Base-by-base conservation (phyloP, 208 protist genomes). In the Spongospora subterranea region DNA sequence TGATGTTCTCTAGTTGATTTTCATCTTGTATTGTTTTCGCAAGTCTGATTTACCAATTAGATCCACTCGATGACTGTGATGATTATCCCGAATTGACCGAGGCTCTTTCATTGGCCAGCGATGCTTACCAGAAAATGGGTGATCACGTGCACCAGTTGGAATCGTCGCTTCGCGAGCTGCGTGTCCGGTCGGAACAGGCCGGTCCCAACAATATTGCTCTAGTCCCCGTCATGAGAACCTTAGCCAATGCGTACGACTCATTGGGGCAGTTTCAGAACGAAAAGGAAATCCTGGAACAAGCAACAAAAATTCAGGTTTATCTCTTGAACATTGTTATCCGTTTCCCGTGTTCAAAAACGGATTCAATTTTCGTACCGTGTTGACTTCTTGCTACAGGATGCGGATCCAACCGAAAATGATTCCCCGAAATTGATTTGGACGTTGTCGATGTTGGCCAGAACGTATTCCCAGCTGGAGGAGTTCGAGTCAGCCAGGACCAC, bases 391-490 rank as follows among this genome's bases (percentile, higher is more conserved):
- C 50, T 60, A 24, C 24, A 60, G 71, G 71, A 82, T 43, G 17
- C 17, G 13, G 71, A 82, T 43, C 71, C 71, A 43, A n/a, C n/a
- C n/a, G 71, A 82, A n/a, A 6, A 35, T 20, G 71, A 82, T 43
- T 82, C 71, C 13, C 71, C 71, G 17, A 82, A 82, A n/a, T 43
- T 82, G n/a, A 82, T 82, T n/a, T 82, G 71, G 71, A 82, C 71
- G 6, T n/a, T 82, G 6, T 82, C 71, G 71, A 82, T 82, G 71
- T 43, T 82, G n/a, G 71, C 71, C 13, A 6, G 71, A 43, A 82
- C 71, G n/a, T 82, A 82, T 43, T 82, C 71, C 17, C 17, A 82
- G 71, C n/a, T 35, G 71, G 71, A 82, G n/a, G 71, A 82, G n/a
- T 82, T 82, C 71, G 17, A 35, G 71, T 82, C 71, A 43, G 71